Base-by-base conservation (phyloP, 2,329 filamentous ascomycete genomes). In the Aureobasidium sp. region DNA sequence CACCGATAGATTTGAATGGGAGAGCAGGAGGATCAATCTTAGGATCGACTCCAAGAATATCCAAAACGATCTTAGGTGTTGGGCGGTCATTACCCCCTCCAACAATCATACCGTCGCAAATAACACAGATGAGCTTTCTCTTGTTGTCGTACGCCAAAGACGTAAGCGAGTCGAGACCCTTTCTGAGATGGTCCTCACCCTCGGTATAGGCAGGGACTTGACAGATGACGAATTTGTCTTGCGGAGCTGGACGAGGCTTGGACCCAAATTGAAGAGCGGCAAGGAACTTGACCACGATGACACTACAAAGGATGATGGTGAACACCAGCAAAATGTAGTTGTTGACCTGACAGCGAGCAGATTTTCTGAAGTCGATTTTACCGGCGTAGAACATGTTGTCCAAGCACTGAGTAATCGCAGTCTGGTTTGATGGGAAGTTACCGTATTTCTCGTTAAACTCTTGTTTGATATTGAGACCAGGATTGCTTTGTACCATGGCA, bases 181-280 rank as follows among this genome's bases (percentile, higher is more conserved):
- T 94, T 53, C 93, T 80, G 7, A 98, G 75, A 3, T 90, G 91
- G 63, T 98, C 93, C 75, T 98, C 93, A 62, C 90, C 93, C 74
- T 98, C 93, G 0, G 93, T 98, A 66, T 98, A 98, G 4, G 93
- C 93, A 8, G 93, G 93, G 27, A 98, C 90, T 69, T 96, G 90
- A 70, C 93, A 97, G 60, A 98, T 97, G 62, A 98, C 90, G 63
- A 98, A 98, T 68, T 97, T 98, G 70, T 98, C 93, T 69, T 97
- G 93, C 32, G 90, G 86, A 5, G 86, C 79, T 2, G 93, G 93
- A 16, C 88, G 84, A 55, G 88, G 82, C 74, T 96, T 96, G 4
- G 90, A 90, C 40, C 91, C 90, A 56, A 98, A 88, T 64, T 96
- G 93, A 37, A 98, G 78, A 11, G 93, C 93, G 49, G 93, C 84